Evolutionary conservation across 2,329 filamentous ascomycete species (phyloP).

Genomic region (Exophiala oligosperma): DNA sequence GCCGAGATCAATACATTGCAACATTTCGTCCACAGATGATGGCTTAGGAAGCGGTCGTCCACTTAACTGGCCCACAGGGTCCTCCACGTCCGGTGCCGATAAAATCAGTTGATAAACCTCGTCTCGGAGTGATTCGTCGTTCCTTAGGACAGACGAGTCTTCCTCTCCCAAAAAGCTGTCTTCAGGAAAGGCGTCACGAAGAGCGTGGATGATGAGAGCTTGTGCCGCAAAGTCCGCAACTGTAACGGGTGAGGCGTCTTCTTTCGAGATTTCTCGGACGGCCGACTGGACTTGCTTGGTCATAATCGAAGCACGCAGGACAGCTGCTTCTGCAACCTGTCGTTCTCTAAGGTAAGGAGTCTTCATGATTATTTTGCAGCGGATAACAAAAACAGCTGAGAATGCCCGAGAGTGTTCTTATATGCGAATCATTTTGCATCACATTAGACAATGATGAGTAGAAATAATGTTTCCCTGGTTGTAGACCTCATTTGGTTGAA

Average conservation of each 20-base stretch:
- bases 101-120: too few species aligned
- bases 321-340: not conserved
- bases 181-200: not conserved
- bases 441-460: too few species aligned
- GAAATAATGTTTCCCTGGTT: too few species aligned
- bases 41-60: too few species aligned
- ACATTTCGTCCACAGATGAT: too few species aligned
- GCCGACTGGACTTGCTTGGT: not conserved
- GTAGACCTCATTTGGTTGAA: too few species aligned
- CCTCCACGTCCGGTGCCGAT: too few species aligned
- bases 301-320: not conserved
- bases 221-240: not conserved
- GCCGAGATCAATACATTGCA: not conserved
- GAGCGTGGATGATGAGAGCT: not conserved
- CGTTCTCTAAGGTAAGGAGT: not conserved
- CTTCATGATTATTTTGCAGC: not conserved
- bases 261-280: not conserved
- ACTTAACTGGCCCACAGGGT: too few species aligned
- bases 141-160: not conserved
- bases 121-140: too few species aligned
- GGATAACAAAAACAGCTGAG: too few species aligned
- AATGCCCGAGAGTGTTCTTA: too few species aligned
- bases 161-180: not conserved
- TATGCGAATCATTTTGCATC: too few species aligned
- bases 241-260: not conserved